Conservation (phyloP, 2,329 filamentous ascomycete species). For the Colletotrichum endophyticum region DNA sequence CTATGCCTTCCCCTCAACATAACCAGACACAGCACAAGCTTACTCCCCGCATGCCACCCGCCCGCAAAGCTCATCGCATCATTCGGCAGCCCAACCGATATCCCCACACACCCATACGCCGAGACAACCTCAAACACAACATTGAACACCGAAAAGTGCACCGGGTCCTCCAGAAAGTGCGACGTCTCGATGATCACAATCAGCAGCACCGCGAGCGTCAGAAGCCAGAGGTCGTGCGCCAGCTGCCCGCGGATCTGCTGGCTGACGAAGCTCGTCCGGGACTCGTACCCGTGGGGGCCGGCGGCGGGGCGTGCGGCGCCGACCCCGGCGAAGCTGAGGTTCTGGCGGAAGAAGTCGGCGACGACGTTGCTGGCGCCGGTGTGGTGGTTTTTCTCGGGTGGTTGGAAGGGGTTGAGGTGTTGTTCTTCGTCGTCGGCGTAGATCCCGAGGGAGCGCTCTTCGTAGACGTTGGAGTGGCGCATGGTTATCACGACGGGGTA, state of each 20-base stretch:
- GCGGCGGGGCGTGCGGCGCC: conserved; percentile 33
- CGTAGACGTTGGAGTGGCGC: conserved; percentile 74
- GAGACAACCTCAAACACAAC: conserved; percentile 63
- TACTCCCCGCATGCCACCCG: conserved; percentile 58
- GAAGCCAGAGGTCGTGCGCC: conserved; percentile 71
- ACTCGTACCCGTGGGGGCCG: conserved; percentile 29
- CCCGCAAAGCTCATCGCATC: conserved; percentile 61
- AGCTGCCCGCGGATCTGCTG: conserved; percentile 69
- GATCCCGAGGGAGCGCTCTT: conserved; percentile 70
- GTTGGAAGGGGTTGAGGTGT: neutral
- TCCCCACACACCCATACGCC: conserved; percentile 66
- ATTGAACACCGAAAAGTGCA: conserved; percentile 63
- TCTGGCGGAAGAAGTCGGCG: conserved; percentile 18
- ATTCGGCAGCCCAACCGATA: conserved; percentile 60
- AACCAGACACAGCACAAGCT: conserved; percentile 62
- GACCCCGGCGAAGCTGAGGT: conserved; percentile 45
- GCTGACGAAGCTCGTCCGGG: conserved; percentile 52
- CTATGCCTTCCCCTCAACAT: conserved; percentile 62
- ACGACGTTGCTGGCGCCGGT: conserved; percentile 28
- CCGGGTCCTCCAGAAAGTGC: conserved; percentile 56
- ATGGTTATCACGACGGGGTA: conserved; percentile 69
- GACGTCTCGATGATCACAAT: conserved; percentile 65
- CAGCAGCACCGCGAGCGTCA: conserved; percentile 63
- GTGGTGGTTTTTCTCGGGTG: conserved; percentile 26
- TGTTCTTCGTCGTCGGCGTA: conserved; percentile 43